These are phyloP conservation scores for Nectriaceae sp. DNA, from an alignment of 2,329 filamentous ascomycete genomes.

Conservation along the genomic window DNA sequence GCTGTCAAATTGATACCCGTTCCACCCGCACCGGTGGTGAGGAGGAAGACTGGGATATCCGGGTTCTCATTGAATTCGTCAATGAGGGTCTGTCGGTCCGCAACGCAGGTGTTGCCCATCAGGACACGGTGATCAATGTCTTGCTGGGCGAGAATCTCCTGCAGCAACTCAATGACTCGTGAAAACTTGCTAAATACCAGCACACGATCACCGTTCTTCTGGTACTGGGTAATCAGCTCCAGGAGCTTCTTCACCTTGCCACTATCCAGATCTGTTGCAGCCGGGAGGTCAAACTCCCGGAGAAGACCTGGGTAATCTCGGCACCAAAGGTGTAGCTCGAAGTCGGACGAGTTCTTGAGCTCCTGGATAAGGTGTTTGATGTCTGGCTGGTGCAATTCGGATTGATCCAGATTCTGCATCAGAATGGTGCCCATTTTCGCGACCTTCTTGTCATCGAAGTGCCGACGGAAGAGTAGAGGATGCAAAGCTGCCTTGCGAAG, in stretches of 20 bases:
- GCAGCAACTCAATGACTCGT: constrained; percentile 86
- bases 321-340: constrained; percentile 67
- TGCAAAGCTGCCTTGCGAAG: constrained; percentile 92
- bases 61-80: constrained; percentile 79
- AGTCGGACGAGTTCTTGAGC: constrained; percentile 61
- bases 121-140: constrained; percentile 80
- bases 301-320: constrained; percentile 57
- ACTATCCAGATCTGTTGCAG: constrained; percentile 58
- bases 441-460: constrained; percentile 75
- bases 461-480: constrained; percentile 79
- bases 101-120: constrained; percentile 80
- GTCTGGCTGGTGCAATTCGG: constrained; percentile 54
- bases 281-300: constrained; percentile 53
- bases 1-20: constrained; percentile 94
- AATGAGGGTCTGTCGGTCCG: constrained; percentile 82
- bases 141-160: constrained; percentile 74
- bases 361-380: constrained; percentile 56
- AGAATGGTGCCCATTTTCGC: constrained; percentile 77
- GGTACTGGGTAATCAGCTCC: constrained; percentile 72
- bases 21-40: constrained; percentile 93
- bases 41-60: constrained; percentile 84
- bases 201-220: constrained; percentile 78
- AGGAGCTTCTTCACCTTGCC: constrained; percentile 86
- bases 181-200: constrained; percentile 95
- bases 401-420: constrained; percentile 65